These are phyloP conservation scores for Pleurotus sapidus DNA, from an alignment of 768 basidiomycete species.

Conservation along the genomic window DNA sequence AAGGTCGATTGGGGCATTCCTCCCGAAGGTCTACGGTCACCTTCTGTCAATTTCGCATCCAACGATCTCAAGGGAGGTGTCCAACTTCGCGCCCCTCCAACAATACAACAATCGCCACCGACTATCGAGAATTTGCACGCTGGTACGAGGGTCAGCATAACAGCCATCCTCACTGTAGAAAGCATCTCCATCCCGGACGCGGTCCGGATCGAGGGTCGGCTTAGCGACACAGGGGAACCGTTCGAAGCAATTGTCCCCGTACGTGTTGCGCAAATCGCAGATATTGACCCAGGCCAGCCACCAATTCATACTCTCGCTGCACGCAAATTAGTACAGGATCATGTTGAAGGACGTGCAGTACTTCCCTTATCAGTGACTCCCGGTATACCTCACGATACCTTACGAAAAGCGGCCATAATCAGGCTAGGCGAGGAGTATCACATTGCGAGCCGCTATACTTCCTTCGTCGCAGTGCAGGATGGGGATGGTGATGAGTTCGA, in stretches of 20 bases:
- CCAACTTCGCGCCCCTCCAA: slow-evolving; percentile 22
- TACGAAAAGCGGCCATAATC: slow-evolving; percentile 43
- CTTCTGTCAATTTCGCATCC: slow-evolving; percentile 16
- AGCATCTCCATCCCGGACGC: slow-evolving; percentile 24
- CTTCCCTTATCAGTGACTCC: slow-evolving; percentile 24
- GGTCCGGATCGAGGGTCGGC: slow-evolving; percentile 29
- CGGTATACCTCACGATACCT: slow-evolving; percentile 27
- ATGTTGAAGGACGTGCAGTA: slow-evolving; percentile 33
- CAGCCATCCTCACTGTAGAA: slow-evolving; percentile 28
- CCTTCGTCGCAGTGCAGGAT: slow-evolving; percentile 51
- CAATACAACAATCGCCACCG: slow-evolving; percentile 33
- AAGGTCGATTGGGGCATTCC: slow-evolving; percentile 47
- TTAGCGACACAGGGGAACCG: slow-evolving; percentile 27
- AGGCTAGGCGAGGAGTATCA: slow-evolving; percentile 49
- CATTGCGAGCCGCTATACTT: slow-evolving; percentile 49
- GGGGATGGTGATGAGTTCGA: slow-evolving; percentile 20
- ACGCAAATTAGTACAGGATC: slow-evolving; percentile 49
- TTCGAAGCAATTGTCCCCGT: slow-evolving; percentile 31
- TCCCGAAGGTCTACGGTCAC: slow-evolving; percentile 16
- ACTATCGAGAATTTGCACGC: slow-evolving; percentile 30
- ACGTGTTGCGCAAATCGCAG: slow-evolving; percentile 19
- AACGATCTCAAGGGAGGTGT: slow-evolving; percentile 12
- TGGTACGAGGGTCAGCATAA: slow-evolving; percentile 30
- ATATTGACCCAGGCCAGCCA: slow-evolving; percentile 28
- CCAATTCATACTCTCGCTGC: slow-evolving; percentile 56